A percentile compares a stretch with the other conserved stretches of the same genome.
These are phyloP conservation scores for Brassica balearica DNA, from an alignment of 441 rosid species.

Conservation along the genomic window DNA sequence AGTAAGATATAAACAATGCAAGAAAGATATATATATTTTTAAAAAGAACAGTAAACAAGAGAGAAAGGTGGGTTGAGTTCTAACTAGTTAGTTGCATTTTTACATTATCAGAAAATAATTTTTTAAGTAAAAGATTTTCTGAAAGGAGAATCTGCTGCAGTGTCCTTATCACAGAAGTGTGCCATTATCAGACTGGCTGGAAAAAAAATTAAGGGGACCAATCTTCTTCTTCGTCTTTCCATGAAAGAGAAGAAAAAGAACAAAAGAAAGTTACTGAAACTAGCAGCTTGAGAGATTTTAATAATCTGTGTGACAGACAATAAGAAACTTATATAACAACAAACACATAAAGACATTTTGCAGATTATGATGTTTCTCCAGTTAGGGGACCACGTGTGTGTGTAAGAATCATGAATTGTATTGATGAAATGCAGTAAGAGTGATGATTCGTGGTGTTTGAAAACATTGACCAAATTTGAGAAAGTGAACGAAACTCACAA, in stretches of 20 bases:
- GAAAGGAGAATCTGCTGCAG: conserved; percentile 44
- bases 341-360: conserved; percentile 2
- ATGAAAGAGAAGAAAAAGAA: conserved; percentile 35
- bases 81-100: conserved; percentile 38
- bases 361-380: conserved; percentile 31
- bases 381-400: conserved; percentile 56
- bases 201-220: conserved; percentile 38
- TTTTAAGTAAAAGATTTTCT: conserved; percentile 9
- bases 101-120: background rate
- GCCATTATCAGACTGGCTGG: conserved; percentile 71
- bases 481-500: conserved; percentile 38
- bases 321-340: background rate
- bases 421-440: conserved; percentile 34
- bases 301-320: background rate
- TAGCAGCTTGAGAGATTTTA: conserved; percentile 10
- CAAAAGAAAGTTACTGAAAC: conserved; percentile 12
- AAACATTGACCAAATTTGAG: conserved; percentile 43
- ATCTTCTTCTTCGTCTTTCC: conserved; percentile 26
- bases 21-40: background rate
- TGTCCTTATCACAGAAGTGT: conserved; percentile 73
- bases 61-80: conserved; percentile 38
- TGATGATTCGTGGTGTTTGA: conserved; percentile 28
- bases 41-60: background rate
- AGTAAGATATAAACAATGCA: conserved; percentile 52
- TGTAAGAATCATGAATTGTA: conserved; percentile 48